A percentile compares a stretch with the other conserved stretches of the same genome.
phyloP scores from a whole-genome alignment of 768 basidiomycete genomes.

The Filobasidium wieringae region DNA sequence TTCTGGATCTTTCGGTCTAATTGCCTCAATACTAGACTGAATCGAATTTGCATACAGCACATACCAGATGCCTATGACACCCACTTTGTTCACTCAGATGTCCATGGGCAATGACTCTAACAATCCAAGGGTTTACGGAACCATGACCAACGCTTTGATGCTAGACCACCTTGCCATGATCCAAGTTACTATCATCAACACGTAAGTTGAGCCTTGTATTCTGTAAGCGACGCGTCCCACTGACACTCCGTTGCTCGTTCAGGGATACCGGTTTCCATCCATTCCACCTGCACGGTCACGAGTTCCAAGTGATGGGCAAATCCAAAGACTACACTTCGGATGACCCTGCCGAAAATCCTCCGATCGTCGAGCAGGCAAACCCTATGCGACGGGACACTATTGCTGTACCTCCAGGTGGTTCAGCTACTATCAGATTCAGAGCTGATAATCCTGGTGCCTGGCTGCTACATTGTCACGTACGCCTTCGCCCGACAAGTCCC shows the following conservation, averaged over 20 bases:
- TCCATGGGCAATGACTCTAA: conserved; percentile 56
- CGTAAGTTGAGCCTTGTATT: conserved; percentile 3
- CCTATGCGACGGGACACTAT: conserved; percentile 88
- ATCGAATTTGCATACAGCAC: conserved; percentile 27
- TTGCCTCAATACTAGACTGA: background rate
- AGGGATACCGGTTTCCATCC: conserved; percentile 32
- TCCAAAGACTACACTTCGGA: conserved; percentile 53
- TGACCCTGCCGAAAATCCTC: conserved; percentile 69
- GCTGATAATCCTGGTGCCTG: conserved; percentile 91
- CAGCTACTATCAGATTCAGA: conserved; percentile 61
- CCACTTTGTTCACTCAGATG: conserved; percentile 62
- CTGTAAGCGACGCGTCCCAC: background rate
- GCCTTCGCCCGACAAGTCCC: no score
- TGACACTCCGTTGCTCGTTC: conserved; percentile 3
- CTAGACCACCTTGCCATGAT: conserved; percentile 63
- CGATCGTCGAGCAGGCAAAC: conserved; percentile 65
- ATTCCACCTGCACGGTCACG: conserved; percentile 86
- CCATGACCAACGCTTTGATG: conserved; percentile 53
- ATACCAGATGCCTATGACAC: conserved; percentile 47
- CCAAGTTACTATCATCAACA: conserved; percentile 52
- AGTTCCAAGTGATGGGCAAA: conserved; percentile 66
- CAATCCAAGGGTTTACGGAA: conserved; percentile 61
- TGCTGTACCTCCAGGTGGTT: conserved; percentile 55
- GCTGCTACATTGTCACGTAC: conserved; percentile 48
- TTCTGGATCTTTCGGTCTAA: background rate